Base-by-base conservation (phyloP, 495 filamentous ascomycete species). In the Cudoniella acicularis region DNA sequence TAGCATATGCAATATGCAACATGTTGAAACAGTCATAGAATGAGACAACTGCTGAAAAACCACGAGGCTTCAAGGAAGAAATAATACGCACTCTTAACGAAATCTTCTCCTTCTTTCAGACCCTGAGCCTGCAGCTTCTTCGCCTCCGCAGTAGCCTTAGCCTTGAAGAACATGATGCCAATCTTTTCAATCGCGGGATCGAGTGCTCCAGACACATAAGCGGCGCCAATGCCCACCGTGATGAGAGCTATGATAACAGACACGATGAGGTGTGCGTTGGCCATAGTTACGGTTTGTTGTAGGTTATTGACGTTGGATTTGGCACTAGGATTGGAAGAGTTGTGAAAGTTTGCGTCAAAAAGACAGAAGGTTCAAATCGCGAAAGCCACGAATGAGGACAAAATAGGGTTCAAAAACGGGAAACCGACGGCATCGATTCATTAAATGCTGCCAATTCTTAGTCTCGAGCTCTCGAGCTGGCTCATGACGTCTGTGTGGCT, bases 41-140 rank as follows among this genome's bases (percentile, higher is more conserved):
- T 36, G 4, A 40, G 20, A 52, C 18, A 59, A 42, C 21, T 8
- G 4, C 17, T 2, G 36, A n/a, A 10, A 36, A 16, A 10, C 1
- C 21, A 43, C 25, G 1, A 2, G 1, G 23, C 13, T 18, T 4
- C 17, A 40, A n/a, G n/a, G n/a, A n/a, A n/a, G n/a, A n/a, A n/a
- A n/a, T n/a, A n/a, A n/a, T 2, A 48, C 56, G 13, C 47, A 63
- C 60, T 18, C 22, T 50, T 48, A 0, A 67, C 22, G 51, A 67
- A 64, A 51, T 64, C 61, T 23, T 64, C 30, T 25, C 64, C 64
- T 43, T 67, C 61, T 24, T 58, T 67, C 64, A 63, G 49, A 60
- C 67, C 58, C 78, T 76, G 64, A 77, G 75, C 69, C 80, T 67
- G 69, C 79, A 63, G 62, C 72, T 66, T 72, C 79, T n/a, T 76